These are phyloP conservation scores for Agroathelia rolfsii DNA, from an alignment of 1,284 basidiomycete species.

Conservation along the genomic window DNA sequence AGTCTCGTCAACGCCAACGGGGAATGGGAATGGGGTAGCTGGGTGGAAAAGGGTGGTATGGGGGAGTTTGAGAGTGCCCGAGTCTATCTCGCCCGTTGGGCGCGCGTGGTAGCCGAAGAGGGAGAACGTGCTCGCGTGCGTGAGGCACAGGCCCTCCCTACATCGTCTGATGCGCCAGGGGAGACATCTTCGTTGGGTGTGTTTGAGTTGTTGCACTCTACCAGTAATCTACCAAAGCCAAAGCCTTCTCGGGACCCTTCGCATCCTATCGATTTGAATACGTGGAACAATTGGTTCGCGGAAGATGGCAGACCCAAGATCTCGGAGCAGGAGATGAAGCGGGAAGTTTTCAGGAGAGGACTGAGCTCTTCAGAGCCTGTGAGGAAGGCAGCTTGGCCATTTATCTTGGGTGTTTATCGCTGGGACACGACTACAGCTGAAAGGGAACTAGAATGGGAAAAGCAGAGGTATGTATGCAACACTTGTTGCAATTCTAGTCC, in stretches of 20 bases:
- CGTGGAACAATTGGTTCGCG: conserved; percentile 67
- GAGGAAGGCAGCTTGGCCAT: conserved; percentile 79
- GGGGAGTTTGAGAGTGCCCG: conserved; percentile 93
- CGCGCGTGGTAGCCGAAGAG: conserved; percentile 90
- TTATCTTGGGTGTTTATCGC: conserved; percentile 74
- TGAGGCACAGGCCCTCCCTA: conserved; percentile 60
- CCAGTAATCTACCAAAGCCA: conserved; percentile 67
- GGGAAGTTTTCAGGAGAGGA: conserved; percentile 71
- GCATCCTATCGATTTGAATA: conserved; percentile 61
- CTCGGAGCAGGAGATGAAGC: conserved; percentile 56
- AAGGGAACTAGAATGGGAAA: conserved; percentile 46
- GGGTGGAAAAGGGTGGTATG: conserved; percentile 80
- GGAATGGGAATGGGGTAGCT: conserved; percentile 78
- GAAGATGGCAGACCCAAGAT: conserved; percentile 60
- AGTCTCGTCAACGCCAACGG: conserved; percentile 80
- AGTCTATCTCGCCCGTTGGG: conserved; percentile 96
- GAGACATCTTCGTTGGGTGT: conserved; percentile 74
- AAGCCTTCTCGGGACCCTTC: conserved; percentile 62
- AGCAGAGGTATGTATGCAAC: conserved; percentile 45
- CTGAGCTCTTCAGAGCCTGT: conserved; percentile 42
- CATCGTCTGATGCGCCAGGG: conserved; percentile 40
- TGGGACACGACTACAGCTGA: conserved; percentile 62
- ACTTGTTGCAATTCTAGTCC: conserved; percentile 2
- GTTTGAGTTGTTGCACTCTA: conserved; percentile 78
- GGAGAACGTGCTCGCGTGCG: conserved; percentile 77